phyloP scores from a whole-genome alignment of 2,329 filamentous ascomycete genomes.

The Gliomastix tumulicola region DNA sequence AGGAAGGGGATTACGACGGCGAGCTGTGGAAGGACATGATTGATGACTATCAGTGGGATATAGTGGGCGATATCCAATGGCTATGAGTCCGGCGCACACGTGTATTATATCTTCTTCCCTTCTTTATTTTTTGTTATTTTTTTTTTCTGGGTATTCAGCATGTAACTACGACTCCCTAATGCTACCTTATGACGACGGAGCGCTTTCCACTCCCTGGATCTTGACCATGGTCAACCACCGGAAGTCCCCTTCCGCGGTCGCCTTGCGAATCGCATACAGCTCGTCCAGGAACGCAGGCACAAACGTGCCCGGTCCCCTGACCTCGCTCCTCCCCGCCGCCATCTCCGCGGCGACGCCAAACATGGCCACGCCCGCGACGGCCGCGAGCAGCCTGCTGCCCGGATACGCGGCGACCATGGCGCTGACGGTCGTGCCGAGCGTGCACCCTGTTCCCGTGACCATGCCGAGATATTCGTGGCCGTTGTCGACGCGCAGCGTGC shows the following conservation, averaged over 20 bases:
- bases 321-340: constrained; percentile 56
- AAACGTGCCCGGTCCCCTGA: constrained; percentile 79
- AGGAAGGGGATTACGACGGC: too few species aligned
- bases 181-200: too few species aligned
- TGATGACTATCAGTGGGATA: too few species aligned
- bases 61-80: too few species aligned
- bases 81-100: too few species aligned
- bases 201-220: constrained; percentile 32
- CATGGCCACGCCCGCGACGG: constrained; percentile 65
- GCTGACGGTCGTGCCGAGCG: constrained; percentile 74
- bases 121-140: too few species aligned
- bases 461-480: constrained; percentile 65
- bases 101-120: too few species aligned
- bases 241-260: constrained; percentile 37
- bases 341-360: constrained; percentile 70
- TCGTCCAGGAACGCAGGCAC: constrained; percentile 79
- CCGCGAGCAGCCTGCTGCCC: constrained; percentile 63
- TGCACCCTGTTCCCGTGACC: constrained; percentile 79
- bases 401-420: constrained; percentile 61
- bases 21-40: too few species aligned
- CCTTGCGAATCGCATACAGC: constrained; percentile 42
- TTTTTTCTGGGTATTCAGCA: too few species aligned
- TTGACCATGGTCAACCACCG: constrained; percentile 46
- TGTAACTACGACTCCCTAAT: too few species aligned
- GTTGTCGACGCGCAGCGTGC: constrained; percentile 64